Evolutionary conservation across 768 basidiomycete species (phyloP).

Genomic region (Agaricus subrufescens): DNA sequence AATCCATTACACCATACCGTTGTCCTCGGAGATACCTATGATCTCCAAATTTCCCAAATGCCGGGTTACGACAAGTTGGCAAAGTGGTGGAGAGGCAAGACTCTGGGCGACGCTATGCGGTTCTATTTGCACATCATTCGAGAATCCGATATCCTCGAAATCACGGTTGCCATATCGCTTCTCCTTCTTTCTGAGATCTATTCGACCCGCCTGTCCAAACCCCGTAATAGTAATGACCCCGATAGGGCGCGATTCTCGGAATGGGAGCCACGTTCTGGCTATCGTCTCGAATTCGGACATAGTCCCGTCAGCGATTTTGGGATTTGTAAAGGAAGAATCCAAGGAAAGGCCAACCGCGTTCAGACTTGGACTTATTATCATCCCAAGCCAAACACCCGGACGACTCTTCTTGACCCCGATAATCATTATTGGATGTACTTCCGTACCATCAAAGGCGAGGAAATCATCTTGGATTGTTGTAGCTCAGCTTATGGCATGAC

Average conservation of each 20-base stretch:
- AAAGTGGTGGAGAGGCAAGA: neutral
- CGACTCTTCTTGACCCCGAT: constrained; percentile 32
- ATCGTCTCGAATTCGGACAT: constrained; percentile 28
- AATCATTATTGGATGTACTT: constrained; percentile 50
- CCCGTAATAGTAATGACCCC: neutral
- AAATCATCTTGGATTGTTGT: constrained; percentile 32
- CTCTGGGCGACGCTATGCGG: neutral
- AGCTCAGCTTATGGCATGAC: neutral
- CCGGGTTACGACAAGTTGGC: neutral
- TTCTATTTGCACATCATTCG: neutral
- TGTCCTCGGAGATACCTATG: neutral
- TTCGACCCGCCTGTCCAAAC: neutral
- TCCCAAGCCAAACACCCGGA: constrained; percentile 30
- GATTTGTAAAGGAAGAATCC: constrained; percentile 28
- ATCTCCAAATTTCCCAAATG: neutral
- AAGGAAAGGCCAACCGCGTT: constrained; percentile 23
- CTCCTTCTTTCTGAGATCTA: neutral
- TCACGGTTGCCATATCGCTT: neutral
- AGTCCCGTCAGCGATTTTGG: constrained; percentile 43
- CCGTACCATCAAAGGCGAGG: constrained; percentile 34
- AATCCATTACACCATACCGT: constrained; percentile 1
- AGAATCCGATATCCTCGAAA: neutral
- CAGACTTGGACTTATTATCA: constrained; percentile 34
- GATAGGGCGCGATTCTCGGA: constrained; percentile 4
- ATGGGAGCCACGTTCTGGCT: neutral